These are phyloP conservation scores for Leishmania aethiopica DNA, from an alignment of 208 protist genomes.

Conservation along the genomic window DNA sequence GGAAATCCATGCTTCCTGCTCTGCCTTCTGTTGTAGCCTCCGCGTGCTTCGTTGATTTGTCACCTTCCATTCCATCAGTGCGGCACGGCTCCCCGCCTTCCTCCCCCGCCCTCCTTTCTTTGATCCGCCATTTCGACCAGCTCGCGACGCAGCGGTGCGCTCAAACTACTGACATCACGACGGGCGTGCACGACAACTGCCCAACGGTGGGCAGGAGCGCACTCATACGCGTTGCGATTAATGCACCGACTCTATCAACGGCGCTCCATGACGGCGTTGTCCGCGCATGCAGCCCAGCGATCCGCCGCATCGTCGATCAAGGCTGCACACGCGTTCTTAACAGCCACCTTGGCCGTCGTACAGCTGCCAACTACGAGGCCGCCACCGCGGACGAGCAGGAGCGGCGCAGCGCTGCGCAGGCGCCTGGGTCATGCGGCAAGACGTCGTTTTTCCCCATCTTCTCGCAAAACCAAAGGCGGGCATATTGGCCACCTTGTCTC, in stretches of 20 bases:
- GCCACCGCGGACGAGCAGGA: slow-evolving; percentile 46
- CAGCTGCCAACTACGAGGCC: slow-evolving; percentile 77
- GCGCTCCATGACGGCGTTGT: slow-evolving; percentile 97
- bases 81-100: neutral
- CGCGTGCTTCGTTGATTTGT: neutral
- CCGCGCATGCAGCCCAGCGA: slow-evolving; percentile 94
- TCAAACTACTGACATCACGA: slow-evolving; percentile 56
- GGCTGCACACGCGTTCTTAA: slow-evolving; percentile 92
- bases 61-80: neutral
- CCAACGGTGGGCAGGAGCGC: slow-evolving; percentile 92
- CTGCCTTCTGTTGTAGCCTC: neutral
- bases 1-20: neutral
- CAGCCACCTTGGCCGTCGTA: slow-evolving; percentile 97
- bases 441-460: slow-evolving; percentile 75
- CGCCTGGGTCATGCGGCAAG: slow-evolving; percentile 39
- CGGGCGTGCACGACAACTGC: slow-evolving; percentile 68
- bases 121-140: neutral
- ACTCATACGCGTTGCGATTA: slow-evolving; percentile 97
- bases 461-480: slow-evolving; percentile 60
- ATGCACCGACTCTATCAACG: slow-evolving; percentile 93
- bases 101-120: neutral
- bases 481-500: slow-evolving; percentile 61
- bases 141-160: slow-evolving; percentile 25
- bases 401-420: slow-evolving; percentile 6
- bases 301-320: slow-evolving; percentile 95